phyloP scores from a whole-genome alignment of 2,329 filamentous ascomycete species.

The Plenodomus tracheiphilus region DNA sequence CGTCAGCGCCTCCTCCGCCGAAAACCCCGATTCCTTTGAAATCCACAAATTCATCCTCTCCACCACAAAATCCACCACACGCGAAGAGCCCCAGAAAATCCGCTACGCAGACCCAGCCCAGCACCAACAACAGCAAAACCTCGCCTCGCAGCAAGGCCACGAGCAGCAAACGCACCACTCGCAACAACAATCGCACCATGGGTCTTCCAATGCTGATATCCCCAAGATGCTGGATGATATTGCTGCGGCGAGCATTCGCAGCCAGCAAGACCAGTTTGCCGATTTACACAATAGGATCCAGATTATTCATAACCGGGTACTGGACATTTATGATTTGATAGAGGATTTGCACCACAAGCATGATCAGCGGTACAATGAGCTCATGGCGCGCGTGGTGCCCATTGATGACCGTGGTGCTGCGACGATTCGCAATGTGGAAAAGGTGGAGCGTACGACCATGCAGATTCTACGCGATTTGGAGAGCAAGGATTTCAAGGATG shows the following conservation, averaged over 20 bases:
- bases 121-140: slow-evolving; percentile 25
- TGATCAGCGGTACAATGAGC: slow-evolving; percentile 62
- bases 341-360: slow-evolving; percentile 55
- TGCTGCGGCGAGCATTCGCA: slow-evolving; percentile 50
- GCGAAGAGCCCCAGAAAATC: slow-evolving; percentile 36
- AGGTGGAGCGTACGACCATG: slow-evolving; percentile 56
- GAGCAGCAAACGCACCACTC: slow-evolving; percentile 26
- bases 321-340: slow-evolving; percentile 63
- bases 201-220: slow-evolving; percentile 23
- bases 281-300: slow-evolving; percentile 87
- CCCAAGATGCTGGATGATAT: slow-evolving; percentile 48
- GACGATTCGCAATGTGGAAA: slow-evolving; percentile 55
- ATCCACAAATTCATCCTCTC: slow-evolving; percentile 82
- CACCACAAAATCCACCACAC: slow-evolving; percentile 47
- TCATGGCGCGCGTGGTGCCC: slow-evolving; percentile 40
- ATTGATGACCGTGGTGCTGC: slow-evolving; percentile 37
- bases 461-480: slow-evolving; percentile 59
- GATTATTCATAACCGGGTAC: slow-evolving; percentile 69
- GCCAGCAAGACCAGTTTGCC: slow-evolving; percentile 66
- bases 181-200: slow-evolving; percentile 29
- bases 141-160: slow-evolving; percentile 33
- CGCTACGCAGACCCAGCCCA: slow-evolving; percentile 38
- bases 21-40: slow-evolving; percentile 93
- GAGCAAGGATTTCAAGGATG: slow-evolving; percentile 60
- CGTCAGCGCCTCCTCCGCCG: slow-evolving; percentile 82